Base-by-base conservation (phyloP, 805 yeast genomes). In the Ogataea glucozyma region DNA sequence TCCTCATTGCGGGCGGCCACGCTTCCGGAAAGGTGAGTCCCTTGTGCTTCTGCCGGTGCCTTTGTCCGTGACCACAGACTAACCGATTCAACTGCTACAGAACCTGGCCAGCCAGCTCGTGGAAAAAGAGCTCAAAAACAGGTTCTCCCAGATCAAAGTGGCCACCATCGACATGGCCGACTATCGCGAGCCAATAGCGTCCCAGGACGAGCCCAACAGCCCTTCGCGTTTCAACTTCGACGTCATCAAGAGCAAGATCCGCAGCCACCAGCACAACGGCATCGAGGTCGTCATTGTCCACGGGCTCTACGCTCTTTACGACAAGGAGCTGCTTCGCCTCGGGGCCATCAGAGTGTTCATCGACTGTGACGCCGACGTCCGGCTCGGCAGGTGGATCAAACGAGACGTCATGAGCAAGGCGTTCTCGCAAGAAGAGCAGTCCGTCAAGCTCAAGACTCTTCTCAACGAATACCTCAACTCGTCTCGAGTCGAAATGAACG, bases 321-420 rank as follows among this genome's bases (percentile, higher is more conserved):
- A 87, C 58, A 65, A 67, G 33, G 68, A 67, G 14, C 61, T 90
- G 9, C 64, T 85, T 26, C 67, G 67, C 9, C 47, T 74, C 56
- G 81, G 90, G 0, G 70, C 78, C 1, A 69, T 89, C 50, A 83
- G 79, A 56, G 78, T 90, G 2, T 90, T 83, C 53, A 72, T 90
- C 12, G 93, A 87, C 51, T 76, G 88, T 48, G 97, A 90, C 62
- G 80, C 91, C 1, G 98, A 90, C 61, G 79, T 85, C 4, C 67
- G 97, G 41, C 67, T 90, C 30, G 81, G 88, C n/a, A 75, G 95
- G 50, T 79, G 93, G 85, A 83, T 87, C 35, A 67, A 71, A 41
- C 50, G 66, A 35, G 68, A 62, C 23, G 50, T 64, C 12, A 21
- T 52, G 13, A 31, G 40, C 8, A 26, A 19, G 23, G 12, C 18